These are phyloP conservation scores for Kalaharituber pfeilii DNA, from an alignment of 2,329 filamentous ascomycete species.

Conservation along the genomic window DNA sequence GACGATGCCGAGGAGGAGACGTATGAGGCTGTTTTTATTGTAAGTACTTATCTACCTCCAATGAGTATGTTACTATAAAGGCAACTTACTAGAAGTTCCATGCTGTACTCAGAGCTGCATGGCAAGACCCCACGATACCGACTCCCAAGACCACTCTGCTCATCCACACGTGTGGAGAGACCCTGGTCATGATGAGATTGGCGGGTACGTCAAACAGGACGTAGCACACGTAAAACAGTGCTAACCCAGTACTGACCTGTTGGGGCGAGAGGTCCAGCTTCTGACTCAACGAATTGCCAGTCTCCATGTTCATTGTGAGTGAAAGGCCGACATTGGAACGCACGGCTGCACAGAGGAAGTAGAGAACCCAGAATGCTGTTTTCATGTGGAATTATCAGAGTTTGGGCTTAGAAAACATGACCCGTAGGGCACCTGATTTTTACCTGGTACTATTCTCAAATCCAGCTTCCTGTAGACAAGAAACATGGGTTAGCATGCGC, in stretches of 20 bases:
- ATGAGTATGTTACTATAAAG: constrained; percentile 6
- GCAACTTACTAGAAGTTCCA: constrained; percentile 65
- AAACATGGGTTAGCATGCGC: not conserved
- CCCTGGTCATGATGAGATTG: constrained; percentile 70
- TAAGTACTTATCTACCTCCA: constrained; percentile 14
- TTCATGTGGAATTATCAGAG: not conserved
- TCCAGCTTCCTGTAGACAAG: not conserved
- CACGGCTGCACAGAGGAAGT: constrained; percentile 84
- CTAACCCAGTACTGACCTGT: constrained; percentile 67
- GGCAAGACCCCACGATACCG: constrained; percentile 65
- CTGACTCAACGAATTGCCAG: constrained; percentile 56
- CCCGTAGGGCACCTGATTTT: too few species aligned
- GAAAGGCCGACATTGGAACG: constrained; percentile 81
- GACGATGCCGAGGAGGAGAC: constrained; percentile 68
- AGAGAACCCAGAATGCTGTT: constrained; percentile 59
- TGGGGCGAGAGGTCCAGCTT: constrained; percentile 52
- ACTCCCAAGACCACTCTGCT: constrained; percentile 77
- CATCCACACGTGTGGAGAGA: constrained; percentile 83
- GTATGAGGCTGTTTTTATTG: constrained; percentile 41
- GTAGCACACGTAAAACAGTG: constrained; percentile 83
- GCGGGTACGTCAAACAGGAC: constrained; percentile 79
- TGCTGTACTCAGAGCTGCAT: constrained; percentile 61
- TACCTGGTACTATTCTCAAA: constrained; percentile 1
- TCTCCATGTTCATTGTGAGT: constrained; percentile 72
- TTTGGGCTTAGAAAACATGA: too few species aligned